Evolutionary conservation across 176 grass and related monocot genomes (phyloP).

Genomic region (Ampelocalamus luodianensis): DNA sequence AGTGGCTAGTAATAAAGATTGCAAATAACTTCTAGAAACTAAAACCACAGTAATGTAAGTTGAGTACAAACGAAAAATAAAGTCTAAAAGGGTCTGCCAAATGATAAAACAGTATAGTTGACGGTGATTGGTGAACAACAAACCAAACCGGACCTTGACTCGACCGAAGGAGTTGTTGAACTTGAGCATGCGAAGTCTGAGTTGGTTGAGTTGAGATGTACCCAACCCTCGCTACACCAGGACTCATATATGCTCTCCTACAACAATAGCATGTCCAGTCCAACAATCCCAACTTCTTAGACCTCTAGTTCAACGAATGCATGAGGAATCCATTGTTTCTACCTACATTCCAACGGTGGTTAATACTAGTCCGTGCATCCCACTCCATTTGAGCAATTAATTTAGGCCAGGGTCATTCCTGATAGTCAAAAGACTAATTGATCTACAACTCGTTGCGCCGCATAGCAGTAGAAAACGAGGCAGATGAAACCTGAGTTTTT

Average conservation of each 20-base stretch:
- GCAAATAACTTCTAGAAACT: not conserved
- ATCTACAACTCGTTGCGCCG: not conserved
- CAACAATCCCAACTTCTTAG: slow-evolving; percentile 1
- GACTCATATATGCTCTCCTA: slow-evolving; percentile 35
- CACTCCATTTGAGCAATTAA: not conserved
- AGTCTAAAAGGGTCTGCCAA: not conserved
- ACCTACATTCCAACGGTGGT: slow-evolving; percentile 8
- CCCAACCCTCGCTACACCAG: slow-evolving; percentile 41
- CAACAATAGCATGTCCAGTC: not conserved
- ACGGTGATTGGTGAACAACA: slow-evolving; percentile 19
- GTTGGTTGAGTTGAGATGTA: slow-evolving; percentile 44
- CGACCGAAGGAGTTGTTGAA: slow-evolving; percentile 48
- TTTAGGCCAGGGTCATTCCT: not conserved
- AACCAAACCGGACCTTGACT: slow-evolving; percentile 33
- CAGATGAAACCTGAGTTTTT: not conserved
- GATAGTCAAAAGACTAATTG: slow-evolving; percentile 28
- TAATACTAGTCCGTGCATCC: not conserved
- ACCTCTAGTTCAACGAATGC: slow-evolving; percentile 8
- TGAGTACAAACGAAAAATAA: not conserved
- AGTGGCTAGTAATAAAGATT: not conserved
- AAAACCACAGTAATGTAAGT: not conserved
- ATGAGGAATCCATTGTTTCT: not conserved
- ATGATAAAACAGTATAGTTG: not conserved
- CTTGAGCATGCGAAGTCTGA: not conserved
- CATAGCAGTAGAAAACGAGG: slow-evolving; percentile 17